A percentile compares a stretch with the other conserved stretches of the same genome.
phyloP scores from a whole-genome alignment of 805 yeast genomes.

The Wickerhamomyces subpelliculosus region DNA sequence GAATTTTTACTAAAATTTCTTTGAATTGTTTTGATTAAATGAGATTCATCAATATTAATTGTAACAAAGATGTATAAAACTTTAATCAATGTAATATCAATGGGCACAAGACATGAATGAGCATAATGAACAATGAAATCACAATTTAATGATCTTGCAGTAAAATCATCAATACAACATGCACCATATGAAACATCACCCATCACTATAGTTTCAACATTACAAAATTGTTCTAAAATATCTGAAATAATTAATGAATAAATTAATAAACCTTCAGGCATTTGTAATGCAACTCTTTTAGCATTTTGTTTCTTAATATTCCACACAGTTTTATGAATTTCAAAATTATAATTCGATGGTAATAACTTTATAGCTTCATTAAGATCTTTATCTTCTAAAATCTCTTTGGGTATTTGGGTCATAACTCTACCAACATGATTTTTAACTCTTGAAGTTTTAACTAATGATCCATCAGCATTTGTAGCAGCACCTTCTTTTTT shows the following conservation, averaged over 20 bases:
- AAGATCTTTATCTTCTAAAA: conserved; percentile 71
- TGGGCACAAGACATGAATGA: conserved; percentile 93
- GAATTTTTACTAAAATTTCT: conserved; percentile 61
- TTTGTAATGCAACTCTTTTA: conserved; percentile 83
- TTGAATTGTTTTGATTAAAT: conserved; percentile 68
- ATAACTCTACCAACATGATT: conserved; percentile 49
- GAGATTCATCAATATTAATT: conserved; percentile 78
- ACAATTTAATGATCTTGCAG: conserved; percentile 89
- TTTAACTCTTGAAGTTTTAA: conserved; percentile 19
- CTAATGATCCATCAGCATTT: conserved; percentile 6
- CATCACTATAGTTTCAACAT: conserved; percentile 86
- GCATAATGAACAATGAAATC: conserved; percentile 96
- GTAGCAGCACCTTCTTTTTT: conserved; percentile 21
- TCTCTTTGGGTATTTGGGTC: conserved; percentile 86
- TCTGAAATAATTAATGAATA: conserved; percentile 88
- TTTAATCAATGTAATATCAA: conserved; percentile 84
- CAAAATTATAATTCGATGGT: conserved; percentile 92
- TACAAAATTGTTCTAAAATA: conserved; percentile 85
- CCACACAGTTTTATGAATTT: conserved; percentile 94
- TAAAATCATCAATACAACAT: conserved; percentile 94
- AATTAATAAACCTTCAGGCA: conserved; percentile 94
- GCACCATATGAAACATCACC: conserved; percentile 99
- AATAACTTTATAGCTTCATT: conserved; percentile 74
- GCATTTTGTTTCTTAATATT: conserved; percentile 72
- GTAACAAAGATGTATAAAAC: conserved; percentile 95